Percentiles rank a stretch among this genome's conserved stretches.
Evolutionary conservation across 169 alveolate species (phyloP).

Genomic region (Plasmodium malariae): DNA sequence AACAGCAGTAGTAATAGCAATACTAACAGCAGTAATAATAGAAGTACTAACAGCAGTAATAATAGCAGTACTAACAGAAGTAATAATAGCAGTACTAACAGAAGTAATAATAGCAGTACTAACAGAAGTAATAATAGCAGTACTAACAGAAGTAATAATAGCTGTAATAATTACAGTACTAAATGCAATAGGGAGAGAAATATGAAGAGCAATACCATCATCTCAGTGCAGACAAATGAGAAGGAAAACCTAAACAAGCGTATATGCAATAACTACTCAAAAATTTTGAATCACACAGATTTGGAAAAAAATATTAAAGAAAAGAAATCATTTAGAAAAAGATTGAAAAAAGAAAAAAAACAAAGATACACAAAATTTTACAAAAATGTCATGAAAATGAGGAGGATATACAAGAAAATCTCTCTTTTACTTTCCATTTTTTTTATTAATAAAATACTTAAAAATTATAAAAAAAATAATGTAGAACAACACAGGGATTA

Average conservation of each 20-base stretch:
- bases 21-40: too few relatives aligned
- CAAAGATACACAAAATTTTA: conserved; percentile 29
- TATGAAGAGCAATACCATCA: too few relatives aligned
- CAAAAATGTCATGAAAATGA: conserved; percentile 9
- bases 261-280: background rate
- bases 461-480: conserved; percentile 42
- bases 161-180: too few relatives aligned
- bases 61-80: too few relatives aligned
- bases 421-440: conserved; percentile 45
- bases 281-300: conserved; percentile 1
- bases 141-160: background rate
- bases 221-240: background rate
- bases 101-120: too few relatives aligned
- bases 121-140: background rate
- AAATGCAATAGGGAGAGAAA: too few relatives aligned
- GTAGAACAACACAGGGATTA: conserved; percentile 38
- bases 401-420: conserved; percentile 7
- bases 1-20: too few relatives aligned
- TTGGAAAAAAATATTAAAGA: conserved; percentile 24
- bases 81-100: too few relatives aligned
- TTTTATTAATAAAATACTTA: conserved; percentile 41
- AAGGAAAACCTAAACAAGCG: background rate
- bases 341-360: conserved; percentile 19
- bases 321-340: conserved; percentile 26
- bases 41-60: too few relatives aligned